Base-by-base conservation (phyloP, 495 filamentous ascomycete genomes). In the Recurvomyces mirabilis region DNA sequence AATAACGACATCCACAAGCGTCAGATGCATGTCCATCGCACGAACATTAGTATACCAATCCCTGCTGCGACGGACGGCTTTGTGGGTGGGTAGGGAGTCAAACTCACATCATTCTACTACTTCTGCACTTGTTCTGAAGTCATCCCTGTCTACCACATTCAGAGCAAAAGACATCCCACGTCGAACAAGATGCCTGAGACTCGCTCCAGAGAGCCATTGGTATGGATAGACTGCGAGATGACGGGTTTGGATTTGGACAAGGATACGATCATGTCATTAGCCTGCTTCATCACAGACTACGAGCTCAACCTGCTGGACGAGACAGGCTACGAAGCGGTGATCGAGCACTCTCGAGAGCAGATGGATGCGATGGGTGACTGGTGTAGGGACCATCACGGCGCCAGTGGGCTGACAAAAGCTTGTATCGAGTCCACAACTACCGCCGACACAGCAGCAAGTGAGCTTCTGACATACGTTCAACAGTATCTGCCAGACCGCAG, bases 171-270 rank as follows among this genome's bases (percentile, higher is more conserved):
- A n/a, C n/a, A n/a, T n/a, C n/a, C n/a, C n/a, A n/a, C n/a, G n/a
- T n/a, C n/a, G n/a, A n/a, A n/a, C 46, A 52, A 28, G 6, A 61
- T 59, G 58, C 58, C 58, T 3, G 57, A 59, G 43, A 44, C 53
- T 4, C 43, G 49, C 34, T 80, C 75, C 9, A 61, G 59, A 29
- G 73, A 77, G 45, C 74, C 83, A 18, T 59, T 91, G 22, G 82
- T 89, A 19, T 91, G 85, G 83, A 86, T 93, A 39, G 86, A 93
- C 60, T 93, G 87, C 60, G 86, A 93, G 87, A 98, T 98, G 91
- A 95, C 93, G 2, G 91, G 91, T 3, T 77, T 98, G 3, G 70
- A 94, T 60, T 67, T 77, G 1, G 74, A 81, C 22, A 74, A 62
- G 15, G 93, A 96, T 55, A 73, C 76, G 13, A 93, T 98, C 56